Base-by-base conservation (phyloP, 768 basidiomycete genomes). In the Mycena vitilis region DNA sequence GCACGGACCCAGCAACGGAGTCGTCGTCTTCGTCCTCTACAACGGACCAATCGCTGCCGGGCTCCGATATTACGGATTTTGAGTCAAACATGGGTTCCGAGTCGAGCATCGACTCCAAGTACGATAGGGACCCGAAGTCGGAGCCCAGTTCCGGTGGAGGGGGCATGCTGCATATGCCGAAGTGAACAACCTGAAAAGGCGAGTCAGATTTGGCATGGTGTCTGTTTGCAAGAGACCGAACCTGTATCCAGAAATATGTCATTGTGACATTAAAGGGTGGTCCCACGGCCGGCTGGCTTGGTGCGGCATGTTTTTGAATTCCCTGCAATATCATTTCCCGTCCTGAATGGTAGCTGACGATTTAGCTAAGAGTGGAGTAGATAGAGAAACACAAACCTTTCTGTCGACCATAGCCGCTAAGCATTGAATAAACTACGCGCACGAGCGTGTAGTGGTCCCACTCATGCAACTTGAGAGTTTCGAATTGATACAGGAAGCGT, bases 381-480 rank as follows among this genome's bases (percentile, higher is more conserved):
- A 18, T 51, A 18, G 44, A 25, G 47, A 20, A 44, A 18, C 38
- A 70, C 70, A 25, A 42, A 82, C 85, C 84, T 79, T 80, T 81
- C 66, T 82, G 78, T 23, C 84, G 79, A 10, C 83, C 84, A 64
- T 82, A 76, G 36, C 73, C 81, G 9, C 73, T 81, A 18, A 85
- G 75, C 55, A 83, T 68, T n/a, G 81, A 71, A 65, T 81, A 86
- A 7, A 83, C 81, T 36, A 84, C 74, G 1, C 83, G 82, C 23
- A 85, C 81, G 53, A 83, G 83, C 13, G 82, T 84, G 72, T 84
- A 85, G 70, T 86, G 84, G 70, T 86, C 85, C 84, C 84, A 86
- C 16, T 78, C 69, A 1, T 83, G 81, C 22, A 86, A 74, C 12
- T 53, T 73, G 55, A 78, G 69, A 1, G 74, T 56, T 10, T 78